Conservation (phyloP, 768 basidiomycete species). For the Xerocomellus amylosporus region DNA sequence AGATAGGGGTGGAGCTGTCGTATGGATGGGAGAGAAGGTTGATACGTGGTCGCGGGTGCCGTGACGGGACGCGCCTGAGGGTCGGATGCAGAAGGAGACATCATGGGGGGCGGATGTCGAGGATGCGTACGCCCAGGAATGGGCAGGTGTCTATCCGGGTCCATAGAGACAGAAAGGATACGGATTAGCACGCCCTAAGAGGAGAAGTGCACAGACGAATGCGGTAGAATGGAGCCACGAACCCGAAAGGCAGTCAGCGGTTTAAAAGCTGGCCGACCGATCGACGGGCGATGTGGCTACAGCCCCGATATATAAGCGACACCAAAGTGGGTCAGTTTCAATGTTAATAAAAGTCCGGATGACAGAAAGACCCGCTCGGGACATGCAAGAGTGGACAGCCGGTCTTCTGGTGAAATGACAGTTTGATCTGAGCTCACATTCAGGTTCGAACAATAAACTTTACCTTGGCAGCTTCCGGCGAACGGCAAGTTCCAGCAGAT, state of each 20-base stretch:
- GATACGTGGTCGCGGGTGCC: constrained; percentile 23
- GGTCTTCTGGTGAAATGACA: constrained; percentile 23
- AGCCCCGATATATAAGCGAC: constrained; percentile 28
- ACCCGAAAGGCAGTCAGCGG: constrained; percentile 21
- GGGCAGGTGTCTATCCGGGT: constrained; percentile 37
- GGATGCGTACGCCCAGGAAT: constrained; percentile 31
- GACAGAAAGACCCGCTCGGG: constrained; percentile 28
- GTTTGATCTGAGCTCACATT: constrained; percentile 23
- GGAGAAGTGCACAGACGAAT: constrained; percentile 14
- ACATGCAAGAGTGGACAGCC: constrained; percentile 22
- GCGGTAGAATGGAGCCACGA: constrained; percentile 23
- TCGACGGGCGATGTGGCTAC: constrained; percentile 27
- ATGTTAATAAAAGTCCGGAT: constrained; percentile 30
- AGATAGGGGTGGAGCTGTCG: constrained; percentile 66
- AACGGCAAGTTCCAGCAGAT: constrained; percentile 29
- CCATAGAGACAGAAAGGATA: constrained; percentile 27
- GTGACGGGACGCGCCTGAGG: constrained; percentile 28
- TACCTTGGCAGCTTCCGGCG: constrained; percentile 28
- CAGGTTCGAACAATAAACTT: constrained; percentile 30
- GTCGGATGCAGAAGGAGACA: constrained; percentile 27
- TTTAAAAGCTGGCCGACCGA: constrained; percentile 23
- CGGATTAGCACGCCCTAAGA: constrained; percentile 16
- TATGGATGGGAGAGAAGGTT: constrained; percentile 57
- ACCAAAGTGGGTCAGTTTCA: constrained; percentile 28
- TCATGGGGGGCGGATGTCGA: constrained; percentile 25